phyloP scores from a whole-genome alignment of 2,329 filamentous ascomycete genomes.

The Ceratocystis ficicola region DNA sequence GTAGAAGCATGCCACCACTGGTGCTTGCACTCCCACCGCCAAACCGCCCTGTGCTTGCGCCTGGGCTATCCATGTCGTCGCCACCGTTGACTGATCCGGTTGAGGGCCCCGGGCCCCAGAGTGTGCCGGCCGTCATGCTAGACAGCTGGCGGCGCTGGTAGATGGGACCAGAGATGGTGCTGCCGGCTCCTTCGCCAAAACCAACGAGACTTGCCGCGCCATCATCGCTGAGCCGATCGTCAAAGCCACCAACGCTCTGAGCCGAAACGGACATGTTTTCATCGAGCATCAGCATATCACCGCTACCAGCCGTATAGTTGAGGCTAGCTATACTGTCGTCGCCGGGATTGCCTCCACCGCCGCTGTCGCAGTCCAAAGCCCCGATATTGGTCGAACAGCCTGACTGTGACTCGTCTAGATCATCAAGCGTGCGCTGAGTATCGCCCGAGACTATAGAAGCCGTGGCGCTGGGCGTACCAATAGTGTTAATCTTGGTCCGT shows the following conservation, averaged over 20 bases:
- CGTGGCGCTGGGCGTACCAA: slow-evolving; percentile 77
- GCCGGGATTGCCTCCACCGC: slow-evolving; percentile 29
- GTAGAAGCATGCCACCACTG: background rate
- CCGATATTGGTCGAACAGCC: slow-evolving; percentile 15
- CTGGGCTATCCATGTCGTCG: slow-evolving; percentile 12
- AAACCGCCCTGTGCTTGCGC: background rate
- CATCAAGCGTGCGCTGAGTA: slow-evolving; percentile 42
- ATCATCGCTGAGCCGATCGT: slow-evolving; percentile 75
- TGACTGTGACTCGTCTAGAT: slow-evolving; percentile 37
- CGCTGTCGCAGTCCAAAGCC: slow-evolving; percentile 56
- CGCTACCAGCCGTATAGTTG: slow-evolving; percentile 40
- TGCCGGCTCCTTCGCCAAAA: slow-evolving; percentile 83
- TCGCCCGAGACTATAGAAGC: slow-evolving; percentile 47
- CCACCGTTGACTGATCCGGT: slow-evolving; percentile 10
- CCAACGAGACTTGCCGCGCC: slow-evolving; percentile 73
- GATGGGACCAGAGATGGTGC: slow-evolving; percentile 69
- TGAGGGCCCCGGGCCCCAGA: slow-evolving; percentile 8
- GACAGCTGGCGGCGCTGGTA: slow-evolving; percentile 40
- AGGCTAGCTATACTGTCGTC: slow-evolving; percentile 44
- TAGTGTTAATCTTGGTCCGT: slow-evolving; percentile 71
- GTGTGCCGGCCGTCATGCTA: slow-evolving; percentile 4
- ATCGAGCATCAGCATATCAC: slow-evolving; percentile 31
- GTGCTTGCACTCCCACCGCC: background rate
- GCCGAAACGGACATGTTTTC: slow-evolving; percentile 43
- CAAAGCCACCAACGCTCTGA: slow-evolving; percentile 40